Evolutionary conservation across 257 asterid genomes (phyloP), one percentile per base, ranked within the genome.

Genomic region (Petunia secreta): DNA sequence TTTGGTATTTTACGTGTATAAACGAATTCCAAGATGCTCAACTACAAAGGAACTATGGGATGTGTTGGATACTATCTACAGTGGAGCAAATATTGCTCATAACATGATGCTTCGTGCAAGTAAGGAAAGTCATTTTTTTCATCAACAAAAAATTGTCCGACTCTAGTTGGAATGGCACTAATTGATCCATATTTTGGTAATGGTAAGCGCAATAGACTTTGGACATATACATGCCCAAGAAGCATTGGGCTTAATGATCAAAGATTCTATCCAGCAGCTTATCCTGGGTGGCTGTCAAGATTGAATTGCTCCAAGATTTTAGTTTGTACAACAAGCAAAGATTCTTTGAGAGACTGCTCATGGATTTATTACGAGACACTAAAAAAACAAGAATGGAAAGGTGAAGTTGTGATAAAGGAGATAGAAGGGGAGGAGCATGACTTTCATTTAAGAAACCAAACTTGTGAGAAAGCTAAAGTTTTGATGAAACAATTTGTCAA

Each of bases 381-480:
- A 92, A 93, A 87, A 90, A 88, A 84, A 73, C 91, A 89, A 77
- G 92, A 63, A 66, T 92, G 97, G 98, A 50, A 80, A 1, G 98
- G 98, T 1, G 80, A 84, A 9, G 84, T 85, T 79, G 94, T 90
- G 84, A 59, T 93, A 1, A 46, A 87, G 84, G 97, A 95, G 82
- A 82, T 82, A 0, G 85, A 88, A 85, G 92, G 91, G 6, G 97
- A 89, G 62, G 92, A 75, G 0, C 98, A 94, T 69, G 94, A 88
- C 79, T 94, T 92, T 78, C 87, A 91, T 85, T 76, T 94, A 77
- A 25, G 43, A 14, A 65, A 81, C 36, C 83, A 81, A 5, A 80
- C 50, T 0, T 44, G 65, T 46, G 88, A 88, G 4, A 89, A 91
- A 68, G 96, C 96, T n/a, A 84, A 44, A 4, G 87, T 78, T 8